Conservation (phyloP, 345 rosid genomes). For the Eucalyptus cloeziana region DNA sequence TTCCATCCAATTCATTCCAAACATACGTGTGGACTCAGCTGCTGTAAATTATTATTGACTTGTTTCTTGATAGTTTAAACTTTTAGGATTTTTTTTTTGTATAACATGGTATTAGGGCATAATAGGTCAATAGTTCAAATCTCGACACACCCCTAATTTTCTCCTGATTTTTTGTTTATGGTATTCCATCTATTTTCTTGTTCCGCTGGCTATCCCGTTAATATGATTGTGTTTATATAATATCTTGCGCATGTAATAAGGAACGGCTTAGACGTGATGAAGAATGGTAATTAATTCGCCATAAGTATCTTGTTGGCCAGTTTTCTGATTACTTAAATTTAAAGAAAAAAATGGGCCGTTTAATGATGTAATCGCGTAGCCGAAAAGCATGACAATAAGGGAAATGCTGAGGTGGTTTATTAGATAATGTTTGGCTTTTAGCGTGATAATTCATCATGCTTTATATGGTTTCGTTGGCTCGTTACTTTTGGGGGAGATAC, state of each 20-base stretch:
- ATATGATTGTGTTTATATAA: neutral
- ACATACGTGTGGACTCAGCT: neutral
- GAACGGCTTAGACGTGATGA: too few species aligned
- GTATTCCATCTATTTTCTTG: too few species aligned
- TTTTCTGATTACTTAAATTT: neutral
- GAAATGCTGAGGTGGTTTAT: neutral
- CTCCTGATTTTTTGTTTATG: too few species aligned
- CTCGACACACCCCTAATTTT: neutral
- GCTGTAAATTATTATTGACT: neutral
- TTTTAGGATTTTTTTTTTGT: neutral
- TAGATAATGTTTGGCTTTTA: neutral
- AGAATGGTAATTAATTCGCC: neutral
- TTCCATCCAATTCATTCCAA: neutral
- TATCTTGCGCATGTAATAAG: neutral
- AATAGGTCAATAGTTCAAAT: neutral
- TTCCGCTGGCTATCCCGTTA: neutral
- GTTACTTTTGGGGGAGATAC: neutral
- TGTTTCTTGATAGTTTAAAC: neutral
- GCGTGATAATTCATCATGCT: neutral
- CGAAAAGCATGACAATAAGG: neutral
- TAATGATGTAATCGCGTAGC: neutral
- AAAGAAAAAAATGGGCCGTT: neutral
- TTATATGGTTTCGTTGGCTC: too few species aligned
- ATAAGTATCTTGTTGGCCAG: neutral
- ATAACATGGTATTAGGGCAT: neutral